Base-by-base conservation (phyloP, 2,329 filamentous ascomycete genomes). In the Penicillium capsulatum region DNA sequence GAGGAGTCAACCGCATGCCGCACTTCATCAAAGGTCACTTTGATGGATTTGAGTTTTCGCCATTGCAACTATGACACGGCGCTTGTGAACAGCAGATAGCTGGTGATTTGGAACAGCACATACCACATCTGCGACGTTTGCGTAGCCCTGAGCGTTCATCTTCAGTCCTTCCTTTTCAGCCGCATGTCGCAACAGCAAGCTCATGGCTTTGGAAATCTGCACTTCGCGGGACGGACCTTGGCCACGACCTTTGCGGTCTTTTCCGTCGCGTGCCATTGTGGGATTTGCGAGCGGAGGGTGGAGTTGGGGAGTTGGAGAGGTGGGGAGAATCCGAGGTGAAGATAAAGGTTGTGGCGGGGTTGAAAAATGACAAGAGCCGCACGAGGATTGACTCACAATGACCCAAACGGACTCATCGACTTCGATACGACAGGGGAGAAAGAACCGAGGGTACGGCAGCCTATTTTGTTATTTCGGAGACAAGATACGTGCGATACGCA, bases 21-120 rank as follows among this genome's bases (percentile, higher is more conserved):
- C 47, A 98, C 74, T 51, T 96, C 91, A 2, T 73, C 68, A 41
- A 95, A 77, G 0, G 83, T 85, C n/a, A 84, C 77, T 45, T 85
- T 74, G 7, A 94, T 73, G 3, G 77, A 79, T 47, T 77, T 79
- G 38, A 96, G 66, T 31, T 73, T 75, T 36, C 70, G 71, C 61
- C 77, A 80, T 54, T 68, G 65, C 24, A 84, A 69, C 73, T 79
- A 36, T 22, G 19, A 17, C n/a, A 31, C 11, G 9, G 14, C 6
- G 16, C 40, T 17, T 38, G 30, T 24, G 9, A 17, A 17, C 6
- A 34, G 3, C 10, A 9, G n/a, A 16, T 7, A 10, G n/a, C n/a
- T n/a, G n/a, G n/a, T n/a, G n/a, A n/a, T n/a, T n/a, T n/a, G n/a
- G n/a, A n/a, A n/a, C n/a, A n/a, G n/a, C n/a, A 42, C 74, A 53